phyloP scores from a whole-genome alignment of 2,329 filamentous ascomycete species.

The Elsinoe batatas region DNA sequence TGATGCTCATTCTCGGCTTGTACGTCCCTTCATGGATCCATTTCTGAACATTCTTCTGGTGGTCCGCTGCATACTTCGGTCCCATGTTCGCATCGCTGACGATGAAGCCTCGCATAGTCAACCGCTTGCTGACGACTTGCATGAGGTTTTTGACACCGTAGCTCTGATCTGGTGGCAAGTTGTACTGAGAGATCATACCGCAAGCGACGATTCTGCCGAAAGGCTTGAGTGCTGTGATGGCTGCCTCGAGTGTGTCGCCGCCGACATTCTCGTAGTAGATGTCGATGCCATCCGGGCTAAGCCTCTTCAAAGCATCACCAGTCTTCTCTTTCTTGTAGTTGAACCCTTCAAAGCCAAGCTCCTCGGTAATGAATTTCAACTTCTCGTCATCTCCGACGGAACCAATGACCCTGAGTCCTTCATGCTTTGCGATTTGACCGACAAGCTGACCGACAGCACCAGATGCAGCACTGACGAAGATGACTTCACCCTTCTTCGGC shows the following conservation, averaged over 20 bases:
- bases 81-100: conserved; percentile 57
- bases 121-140: conserved; percentile 54
- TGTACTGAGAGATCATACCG: conserved; percentile 70
- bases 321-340: conserved; percentile 82
- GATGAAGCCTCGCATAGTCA: conserved; percentile 69
- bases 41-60: conserved; percentile 63
- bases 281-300: conserved; percentile 69
- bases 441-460: conserved; percentile 77
- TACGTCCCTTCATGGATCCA: conserved; percentile 69
- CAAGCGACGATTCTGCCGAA: conserved; percentile 57
- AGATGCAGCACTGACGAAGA: conserved; percentile 70
- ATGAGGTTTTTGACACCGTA: conserved; percentile 60
- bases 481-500: conserved; percentile 68
- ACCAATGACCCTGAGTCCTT: conserved; percentile 69
- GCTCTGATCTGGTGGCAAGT: conserved; percentile 45
- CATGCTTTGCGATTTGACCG: conserved; percentile 72
- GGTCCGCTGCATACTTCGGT: conserved; percentile 55
- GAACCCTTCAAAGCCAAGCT: conserved; percentile 67
- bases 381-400: conserved; percentile 74
- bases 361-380: conserved; percentile 60
- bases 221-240: conserved; percentile 52
- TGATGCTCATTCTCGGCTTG: conserved; percentile 59
- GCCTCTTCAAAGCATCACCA: conserved; percentile 53
- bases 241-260: conserved; percentile 62
- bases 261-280: conserved; percentile 76